Evolutionary conservation across 2,329 filamentous ascomycete species (phyloP).

Genomic region (Fusarium begoniae): DNA sequence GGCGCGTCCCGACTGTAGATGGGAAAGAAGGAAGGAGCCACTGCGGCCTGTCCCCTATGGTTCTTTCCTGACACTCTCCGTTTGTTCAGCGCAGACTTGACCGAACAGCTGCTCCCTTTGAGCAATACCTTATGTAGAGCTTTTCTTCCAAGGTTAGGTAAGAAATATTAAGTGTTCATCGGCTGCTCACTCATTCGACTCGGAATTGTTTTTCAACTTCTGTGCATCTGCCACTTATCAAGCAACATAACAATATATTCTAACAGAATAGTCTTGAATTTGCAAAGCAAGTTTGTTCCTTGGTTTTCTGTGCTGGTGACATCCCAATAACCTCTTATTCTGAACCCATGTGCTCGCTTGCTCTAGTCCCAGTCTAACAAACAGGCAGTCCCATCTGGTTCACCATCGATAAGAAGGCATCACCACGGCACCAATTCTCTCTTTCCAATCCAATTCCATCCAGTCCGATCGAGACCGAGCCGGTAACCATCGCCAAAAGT

Average conservation of each 20-base stretch:
- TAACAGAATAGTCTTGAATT: not conserved
- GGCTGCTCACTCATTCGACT: not conserved
- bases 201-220: not conserved
- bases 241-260: not conserved
- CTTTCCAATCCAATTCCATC: conserved; percentile 14
- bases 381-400: not conserved
- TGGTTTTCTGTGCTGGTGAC: not conserved
- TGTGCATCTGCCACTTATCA: not conserved
- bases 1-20: not conserved
- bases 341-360: not conserved
- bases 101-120: not conserved
- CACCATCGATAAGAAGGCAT: conserved; percentile 13
- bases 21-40: conserved; percentile 1
- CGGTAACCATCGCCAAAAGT: conserved; percentile 48
- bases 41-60: not conserved
- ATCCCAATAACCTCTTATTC: not conserved
- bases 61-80: not conserved
- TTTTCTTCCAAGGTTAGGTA: not conserved
- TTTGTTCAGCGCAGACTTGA: not conserved
- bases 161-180: not conserved
- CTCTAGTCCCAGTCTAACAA: not conserved
- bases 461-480: conserved; percentile 13
- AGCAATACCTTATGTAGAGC: not conserved
- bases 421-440: not conserved
- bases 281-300: not conserved